phyloP scores from a whole-genome alignment of 2,329 filamentous ascomycete species.

The Ascochyta koolunga region DNA sequence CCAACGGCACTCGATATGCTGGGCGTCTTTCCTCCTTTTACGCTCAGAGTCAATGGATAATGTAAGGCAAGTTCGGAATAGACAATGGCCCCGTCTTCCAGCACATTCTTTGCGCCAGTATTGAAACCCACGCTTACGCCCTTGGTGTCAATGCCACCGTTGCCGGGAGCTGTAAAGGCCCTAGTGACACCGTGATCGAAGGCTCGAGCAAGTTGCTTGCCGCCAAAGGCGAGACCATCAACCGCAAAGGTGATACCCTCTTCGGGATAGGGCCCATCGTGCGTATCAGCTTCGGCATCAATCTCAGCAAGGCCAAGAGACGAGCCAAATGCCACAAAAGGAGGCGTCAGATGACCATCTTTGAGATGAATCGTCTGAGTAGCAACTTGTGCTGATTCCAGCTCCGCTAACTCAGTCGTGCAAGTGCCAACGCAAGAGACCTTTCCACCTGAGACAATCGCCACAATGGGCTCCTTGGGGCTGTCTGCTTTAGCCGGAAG shows the following conservation, averaged over 20 bases:
- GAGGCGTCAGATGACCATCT: slow-evolving; percentile 67
- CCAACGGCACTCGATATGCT: slow-evolving; percentile 59
- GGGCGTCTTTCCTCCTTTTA: slow-evolving; percentile 52
- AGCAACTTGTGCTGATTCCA: neutral
- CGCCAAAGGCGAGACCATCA: slow-evolving; percentile 51
- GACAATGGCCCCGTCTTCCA: slow-evolving; percentile 48
- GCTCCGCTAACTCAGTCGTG: neutral
- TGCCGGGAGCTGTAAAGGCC: slow-evolving; percentile 48
- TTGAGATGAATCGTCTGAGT: neutral
- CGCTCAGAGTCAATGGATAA: slow-evolving; percentile 59
- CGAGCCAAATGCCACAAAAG: slow-evolving; percentile 67
- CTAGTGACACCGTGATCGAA: slow-evolving; percentile 48
- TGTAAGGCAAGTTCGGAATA: slow-evolving; percentile 47
- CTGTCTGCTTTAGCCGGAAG: neutral
- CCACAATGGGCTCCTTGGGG: neutral
- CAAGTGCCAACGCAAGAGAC: slow-evolving; percentile 5
- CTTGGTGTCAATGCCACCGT: slow-evolving; percentile 36
- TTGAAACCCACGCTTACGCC: slow-evolving; percentile 45
- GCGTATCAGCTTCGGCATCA: slow-evolving; percentile 59
- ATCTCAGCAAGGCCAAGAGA: slow-evolving; percentile 69
- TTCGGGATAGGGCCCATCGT: slow-evolving; percentile 57
- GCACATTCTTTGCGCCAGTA: slow-evolving; percentile 41
- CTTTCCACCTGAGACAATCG: neutral
- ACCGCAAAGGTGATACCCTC: slow-evolving; percentile 63
- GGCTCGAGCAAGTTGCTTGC: slow-evolving; percentile 47